Evolutionary conservation across 169 alveolate genomes (phyloP).

Genomic region (Plasmodium vivax): DNA sequence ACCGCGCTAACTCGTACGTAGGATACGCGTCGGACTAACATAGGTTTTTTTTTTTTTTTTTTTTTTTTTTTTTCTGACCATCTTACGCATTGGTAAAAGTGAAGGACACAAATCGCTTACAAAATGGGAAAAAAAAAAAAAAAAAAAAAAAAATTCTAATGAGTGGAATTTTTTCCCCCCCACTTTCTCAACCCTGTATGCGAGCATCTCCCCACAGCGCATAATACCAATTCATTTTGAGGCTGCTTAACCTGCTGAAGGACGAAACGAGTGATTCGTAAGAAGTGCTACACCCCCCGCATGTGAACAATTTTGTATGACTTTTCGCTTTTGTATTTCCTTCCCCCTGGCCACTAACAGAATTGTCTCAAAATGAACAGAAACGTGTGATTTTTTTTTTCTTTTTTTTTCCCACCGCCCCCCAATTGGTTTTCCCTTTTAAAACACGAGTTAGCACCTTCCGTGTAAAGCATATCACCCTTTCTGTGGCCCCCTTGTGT

Average conservation of each 20-base stretch:
- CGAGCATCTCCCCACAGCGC: background rate
- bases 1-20: background rate
- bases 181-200: background rate
- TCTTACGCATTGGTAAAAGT: background rate
- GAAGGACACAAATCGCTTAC: background rate
- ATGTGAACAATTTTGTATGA: constrained; percentile 4
- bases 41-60: background rate
- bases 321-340: background rate
- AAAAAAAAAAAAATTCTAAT: background rate
- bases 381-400: background rate
- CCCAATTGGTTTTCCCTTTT: background rate
- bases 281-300: background rate
- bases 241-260: background rate
- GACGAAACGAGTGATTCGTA: background rate
- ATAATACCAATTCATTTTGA: background rate
- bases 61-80: background rate
- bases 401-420: background rate
- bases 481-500: background rate
- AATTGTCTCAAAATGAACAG: background rate
- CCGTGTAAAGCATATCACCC: background rate
- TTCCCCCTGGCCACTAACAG: background rate
- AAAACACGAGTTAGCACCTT: background rate
- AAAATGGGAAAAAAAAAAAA: background rate
- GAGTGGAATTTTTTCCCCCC: background rate
- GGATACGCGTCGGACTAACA: background rate